Evolutionary conservation across 352 stramenopile genomes (phyloP).

Genomic region (Pythium phragmiticola): DNA sequence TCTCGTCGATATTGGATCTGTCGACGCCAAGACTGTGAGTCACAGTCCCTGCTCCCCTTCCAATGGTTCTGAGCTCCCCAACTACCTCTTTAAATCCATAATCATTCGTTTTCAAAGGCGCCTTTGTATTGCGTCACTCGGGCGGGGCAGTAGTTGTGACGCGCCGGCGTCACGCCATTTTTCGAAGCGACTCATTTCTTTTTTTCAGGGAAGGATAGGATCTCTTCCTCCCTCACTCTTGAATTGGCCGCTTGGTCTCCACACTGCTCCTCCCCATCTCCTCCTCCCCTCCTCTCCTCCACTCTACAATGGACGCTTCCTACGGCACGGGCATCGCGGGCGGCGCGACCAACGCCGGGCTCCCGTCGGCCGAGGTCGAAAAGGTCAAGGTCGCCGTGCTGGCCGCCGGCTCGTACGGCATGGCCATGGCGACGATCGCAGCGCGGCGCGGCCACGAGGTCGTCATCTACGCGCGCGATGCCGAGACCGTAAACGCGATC

Average conservation of each 20-base stretch:
- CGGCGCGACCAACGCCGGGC: slow-evolving; percentile 48
- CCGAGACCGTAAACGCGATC: slow-evolving; percentile 81
- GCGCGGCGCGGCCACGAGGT: slow-evolving; percentile 90
- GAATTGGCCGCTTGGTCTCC: slow-evolving; percentile 2
- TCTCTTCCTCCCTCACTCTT: slow-evolving; percentile 2
- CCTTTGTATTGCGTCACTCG: slow-evolving; percentile 12
- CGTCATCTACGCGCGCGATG: slow-evolving; percentile 89
- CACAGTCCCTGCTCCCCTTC: background rate
- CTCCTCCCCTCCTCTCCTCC: background rate
- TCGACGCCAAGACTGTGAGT: no score
- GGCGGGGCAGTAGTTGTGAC: slow-evolving; percentile 15
- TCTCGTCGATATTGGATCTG: no score
- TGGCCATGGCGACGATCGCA: slow-evolving; percentile 93
- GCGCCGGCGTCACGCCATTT: slow-evolving; percentile 22
- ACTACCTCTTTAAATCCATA: slow-evolving; percentile 1
- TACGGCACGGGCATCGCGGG: no score
- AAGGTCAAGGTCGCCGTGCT: slow-evolving; percentile 87
- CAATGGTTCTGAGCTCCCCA: background rate
- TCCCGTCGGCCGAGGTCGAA: slow-evolving; percentile 71
- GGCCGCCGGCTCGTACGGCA: slow-evolving; percentile 94
- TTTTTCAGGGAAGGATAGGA: background rate
- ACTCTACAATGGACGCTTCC: background rate
- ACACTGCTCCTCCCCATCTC: background rate
- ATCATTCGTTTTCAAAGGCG: slow-evolving; percentile 10
- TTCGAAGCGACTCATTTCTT: slow-evolving; percentile 13